Conservation (phyloP, 495 filamentous ascomycete genomes). For the Daldinia grandis region DNA sequence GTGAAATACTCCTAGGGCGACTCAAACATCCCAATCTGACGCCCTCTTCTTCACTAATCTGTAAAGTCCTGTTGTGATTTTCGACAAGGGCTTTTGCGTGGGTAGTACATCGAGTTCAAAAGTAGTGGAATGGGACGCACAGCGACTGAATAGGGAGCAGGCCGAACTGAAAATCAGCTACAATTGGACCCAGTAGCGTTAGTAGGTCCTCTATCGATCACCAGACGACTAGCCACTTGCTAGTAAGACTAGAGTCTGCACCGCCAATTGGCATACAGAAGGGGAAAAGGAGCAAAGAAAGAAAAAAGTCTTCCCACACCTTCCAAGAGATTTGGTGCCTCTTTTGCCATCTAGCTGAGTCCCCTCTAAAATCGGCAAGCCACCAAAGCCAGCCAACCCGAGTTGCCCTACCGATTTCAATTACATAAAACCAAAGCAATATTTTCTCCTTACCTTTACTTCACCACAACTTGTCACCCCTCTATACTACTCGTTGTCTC, state of each 20-base stretch:
- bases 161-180: constrained; percentile 22
- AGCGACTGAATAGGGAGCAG: constrained; percentile 34
- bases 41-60: constrained; percentile 23
- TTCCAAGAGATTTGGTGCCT: constrained; percentile 23
- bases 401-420: constrained; percentile 51
- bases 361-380: constrained; percentile 28
- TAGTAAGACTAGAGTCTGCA: constrained; percentile 39
- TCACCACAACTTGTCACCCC: constrained; percentile 56
- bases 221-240: constrained; percentile 34
- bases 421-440: constrained; percentile 63
- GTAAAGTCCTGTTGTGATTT: constrained; percentile 27
- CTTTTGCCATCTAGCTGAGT: constrained; percentile 33
- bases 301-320: constrained; percentile 38
- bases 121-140: constrained; percentile 28
- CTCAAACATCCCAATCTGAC: constrained; percentile 20
- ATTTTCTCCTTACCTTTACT: constrained; percentile 58
- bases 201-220: constrained; percentile 31
- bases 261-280: constrained; percentile 31
- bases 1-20: constrained; percentile 20
- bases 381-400: constrained; percentile 33
- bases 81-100: constrained; percentile 28
- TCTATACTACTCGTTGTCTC: constrained; percentile 52
- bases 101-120: constrained; percentile 35
- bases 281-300: constrained; percentile 15
- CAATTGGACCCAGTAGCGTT: constrained; percentile 25